Evolutionary conservation across 176 grass and related monocot genomes (phyloP).

Genomic region (Bolboschoenus planiculmis): DNA sequence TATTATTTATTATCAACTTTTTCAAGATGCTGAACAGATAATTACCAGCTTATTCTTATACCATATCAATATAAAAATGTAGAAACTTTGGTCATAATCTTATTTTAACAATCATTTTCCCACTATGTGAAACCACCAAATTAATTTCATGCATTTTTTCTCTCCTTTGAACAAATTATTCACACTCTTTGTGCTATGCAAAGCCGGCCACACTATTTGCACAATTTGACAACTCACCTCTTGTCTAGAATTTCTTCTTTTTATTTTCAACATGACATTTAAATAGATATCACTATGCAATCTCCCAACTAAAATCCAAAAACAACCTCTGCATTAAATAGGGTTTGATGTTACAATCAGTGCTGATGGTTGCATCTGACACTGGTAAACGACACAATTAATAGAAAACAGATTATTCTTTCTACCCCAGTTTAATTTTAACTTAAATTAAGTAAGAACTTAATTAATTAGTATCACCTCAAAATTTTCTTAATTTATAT

Average conservation of each 20-base stretch:
- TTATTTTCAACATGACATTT: background rate
- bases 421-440: background rate
- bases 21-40: background rate
- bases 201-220: background rate
- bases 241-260: background rate
- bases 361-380: background rate
- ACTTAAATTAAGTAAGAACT: background rate
- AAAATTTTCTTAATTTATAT: conserved; percentile 5
- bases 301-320: background rate
- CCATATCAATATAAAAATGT: background rate
- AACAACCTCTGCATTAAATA: conserved; percentile 5
- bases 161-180: background rate
- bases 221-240: background rate
- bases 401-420: background rate
- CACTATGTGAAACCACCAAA: background rate
- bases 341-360: background rate
- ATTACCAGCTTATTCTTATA: background rate
- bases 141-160: background rate
- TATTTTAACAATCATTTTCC: background rate
- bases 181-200: background rate
- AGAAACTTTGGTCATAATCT: background rate
- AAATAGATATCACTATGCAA: background rate
- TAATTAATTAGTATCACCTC: background rate
- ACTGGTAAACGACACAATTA: conserved; percentile 7
- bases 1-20: background rate